Base-by-base conservation (phyloP, 2,329 filamentous ascomycete genomes). In the Colletotrichum karsti region DNA sequence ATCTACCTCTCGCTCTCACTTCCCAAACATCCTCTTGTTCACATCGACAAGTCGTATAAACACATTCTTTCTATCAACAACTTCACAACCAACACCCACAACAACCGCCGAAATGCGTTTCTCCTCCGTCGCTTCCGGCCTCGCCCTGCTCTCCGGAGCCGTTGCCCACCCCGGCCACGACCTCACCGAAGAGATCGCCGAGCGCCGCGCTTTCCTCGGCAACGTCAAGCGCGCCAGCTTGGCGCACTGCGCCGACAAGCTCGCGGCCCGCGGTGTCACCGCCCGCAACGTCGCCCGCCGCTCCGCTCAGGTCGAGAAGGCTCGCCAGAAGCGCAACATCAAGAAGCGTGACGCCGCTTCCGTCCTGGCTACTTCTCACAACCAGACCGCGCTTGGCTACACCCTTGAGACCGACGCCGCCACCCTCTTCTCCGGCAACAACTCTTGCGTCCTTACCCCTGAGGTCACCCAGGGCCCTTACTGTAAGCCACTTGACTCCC, bases 141-240 rank as follows among this genome's bases (percentile, higher is more conserved):
- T 69, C 2, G 56, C 67, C 55, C 67, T 69, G n/a, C 62, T 69
- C 22, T 69, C 63, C 44, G 22, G 53, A 37, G 60, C 37, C 53
- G 48, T 51, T n/a, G 83, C 83, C 20, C 83, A 88, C 67, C 85
- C 84, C 1, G 85, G 85, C 67, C 84, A 87, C 68, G 80, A 86
- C 57, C 68, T 84, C 41, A 76, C 76, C 46, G 77, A 84, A 9
- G 86, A 88, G 74, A 80, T 83, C 33, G 79, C 79, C 10, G 83
- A 86, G 75, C 84, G 85, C 37, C 83, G 82, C 28, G 76, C 80
- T 0, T 87, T 83, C 70, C 75, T 85, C 58, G 74, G 75, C 67
- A 77, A 76, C 10, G 73, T 78, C 18, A 80, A 82, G 70, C 73
- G 81, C 39, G 76, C 80, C 15, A 81, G 82, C 18, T 77, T 88